Evolutionary conservation across 768 basidiomycete species (phyloP).

Genomic region (Exsudoporus frostii): DNA sequence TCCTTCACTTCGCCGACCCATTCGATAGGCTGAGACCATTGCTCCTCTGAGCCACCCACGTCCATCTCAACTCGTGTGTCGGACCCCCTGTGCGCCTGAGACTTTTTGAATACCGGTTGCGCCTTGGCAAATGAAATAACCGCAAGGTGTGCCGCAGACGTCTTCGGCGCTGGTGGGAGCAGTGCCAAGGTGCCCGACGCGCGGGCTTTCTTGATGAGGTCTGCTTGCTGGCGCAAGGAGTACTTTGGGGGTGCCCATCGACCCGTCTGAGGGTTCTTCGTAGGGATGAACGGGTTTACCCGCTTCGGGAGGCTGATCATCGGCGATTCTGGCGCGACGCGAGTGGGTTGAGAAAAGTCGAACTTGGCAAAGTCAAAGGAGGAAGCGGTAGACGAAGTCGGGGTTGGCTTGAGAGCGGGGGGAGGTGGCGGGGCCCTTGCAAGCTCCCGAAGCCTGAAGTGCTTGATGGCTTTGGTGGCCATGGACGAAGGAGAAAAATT

Average conservation of each 20-base stretch:
- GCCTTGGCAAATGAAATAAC: constrained; percentile 20
- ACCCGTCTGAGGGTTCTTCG: constrained; percentile 53
- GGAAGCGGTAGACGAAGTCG: background rate
- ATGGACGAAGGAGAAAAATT: constrained; percentile 5
- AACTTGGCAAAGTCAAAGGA: constrained; percentile 21
- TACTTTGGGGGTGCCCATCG: constrained; percentile 69
- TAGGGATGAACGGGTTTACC: constrained; percentile 70
- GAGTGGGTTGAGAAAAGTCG: constrained; percentile 15
- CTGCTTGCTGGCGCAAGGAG: constrained; percentile 74
- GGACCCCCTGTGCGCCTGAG: background rate
- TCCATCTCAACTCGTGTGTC: background rate
- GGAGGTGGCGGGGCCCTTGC: constrained; percentile 12
- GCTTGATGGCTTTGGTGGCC: constrained; percentile 25
- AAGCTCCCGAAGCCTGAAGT: constrained; percentile 27
- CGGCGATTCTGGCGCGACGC: background rate
- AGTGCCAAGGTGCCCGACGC: constrained; percentile 49
- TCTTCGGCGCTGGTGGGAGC: constrained; percentile 70
- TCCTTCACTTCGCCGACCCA: constrained; percentile 41
- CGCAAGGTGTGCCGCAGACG: constrained; percentile 26
- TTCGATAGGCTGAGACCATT: constrained; percentile 32
- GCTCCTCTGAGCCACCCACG: background rate
- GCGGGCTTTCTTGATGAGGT: constrained; percentile 71
- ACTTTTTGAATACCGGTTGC: constrained; percentile 5
- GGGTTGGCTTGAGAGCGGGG: constrained; percentile 26
- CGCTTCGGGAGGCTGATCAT: constrained; percentile 19